Evolutionary conservation across 345 rosid genomes (phyloP), one percentile per base, ranked within the genome.

Genomic region (Mallotus nudiflorus): DNA sequence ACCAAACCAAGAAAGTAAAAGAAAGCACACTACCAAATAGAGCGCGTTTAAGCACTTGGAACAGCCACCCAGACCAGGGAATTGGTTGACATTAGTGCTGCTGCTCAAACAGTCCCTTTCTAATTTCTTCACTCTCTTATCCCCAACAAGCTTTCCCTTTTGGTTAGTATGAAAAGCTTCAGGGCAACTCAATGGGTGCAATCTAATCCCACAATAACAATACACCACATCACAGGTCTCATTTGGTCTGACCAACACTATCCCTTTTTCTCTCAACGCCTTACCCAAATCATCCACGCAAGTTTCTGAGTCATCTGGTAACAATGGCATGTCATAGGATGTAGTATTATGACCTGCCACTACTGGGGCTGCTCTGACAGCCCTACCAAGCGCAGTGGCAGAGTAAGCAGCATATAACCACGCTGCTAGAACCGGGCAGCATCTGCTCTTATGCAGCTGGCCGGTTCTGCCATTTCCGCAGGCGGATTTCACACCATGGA

Each of bases 261-360:
- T 80, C 42, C 97, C 98, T 79, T 76, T 85, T 71, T 76, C 82
- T 22, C 73, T 87, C 82, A 94, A 49, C 14, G 88, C 88, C 49
- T 85, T 88, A 71, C 88, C 96, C 33, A 93, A 59, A n/a, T 75
- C 89, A 29, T 90, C 95, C 18, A 90, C 91, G 73, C 98, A 94
- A 9, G 96, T 88, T 82, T 94, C 98, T 29, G 98, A 91, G 70
- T 94, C 98, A 35, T 91, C 97, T 0, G 98, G 98, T 28, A 94
- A 87, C 75, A 90, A 51, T 12, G 98, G 98, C 86, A 87, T 70
- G 69, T 94, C 93, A 48, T 89, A 87, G 5, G 82, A 9, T 16
- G n/a, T n/a, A n/a, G n/a, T n/a, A n/a, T n/a, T n/a, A n/a, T 68
- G 77, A 33, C 66, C 80, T 1, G 65, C 69, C 6, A 61, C 73